Evolutionary conservation across 306 rosid species (phyloP).

Genomic region (Lablab purpureus): DNA sequence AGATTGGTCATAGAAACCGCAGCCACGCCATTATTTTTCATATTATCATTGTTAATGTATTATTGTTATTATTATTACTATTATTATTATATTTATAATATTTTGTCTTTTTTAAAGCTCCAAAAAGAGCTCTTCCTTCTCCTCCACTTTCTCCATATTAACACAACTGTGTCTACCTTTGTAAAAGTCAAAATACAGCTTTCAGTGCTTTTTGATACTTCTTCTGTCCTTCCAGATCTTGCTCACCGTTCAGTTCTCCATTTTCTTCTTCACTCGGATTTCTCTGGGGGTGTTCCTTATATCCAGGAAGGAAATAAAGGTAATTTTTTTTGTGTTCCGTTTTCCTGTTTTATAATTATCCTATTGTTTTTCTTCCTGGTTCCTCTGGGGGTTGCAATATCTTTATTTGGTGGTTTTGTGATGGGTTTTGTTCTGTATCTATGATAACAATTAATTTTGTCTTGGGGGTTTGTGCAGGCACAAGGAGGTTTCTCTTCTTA

Average conservation of each 20-base stretch:
- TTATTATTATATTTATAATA: background rate
- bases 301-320: slow-evolving; percentile 15
- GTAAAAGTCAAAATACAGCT: slow-evolving; percentile 47
- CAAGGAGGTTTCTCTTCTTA: slow-evolving; percentile 34
- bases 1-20: slow-evolving; percentile 54
- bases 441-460: background rate
- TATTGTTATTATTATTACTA: too few species aligned
- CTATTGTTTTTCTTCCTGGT: slow-evolving; percentile 20
- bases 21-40: slow-evolving; percentile 37
- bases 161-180: background rate
- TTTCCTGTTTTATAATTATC: slow-evolving; percentile 1
- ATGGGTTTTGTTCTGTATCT: slow-evolving; percentile 37
- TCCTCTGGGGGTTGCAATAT: slow-evolving; percentile 33
- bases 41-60: background rate
- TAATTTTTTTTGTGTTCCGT: slow-evolving; percentile 18
- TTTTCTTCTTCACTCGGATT: slow-evolving; percentile 11
- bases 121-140: slow-evolving; percentile 6
- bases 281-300: background rate
- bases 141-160: background rate
- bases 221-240: slow-evolving; percentile 40
- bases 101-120: background rate
- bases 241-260: slow-evolving; percentile 22
- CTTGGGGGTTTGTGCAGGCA: slow-evolving; percentile 41
- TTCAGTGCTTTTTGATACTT: slow-evolving; percentile 27
- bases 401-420: slow-evolving; percentile 8